Base-by-base conservation (phyloP, 2,329 filamentous ascomycete genomes). In the Clarireedia monteithiana region DNA sequence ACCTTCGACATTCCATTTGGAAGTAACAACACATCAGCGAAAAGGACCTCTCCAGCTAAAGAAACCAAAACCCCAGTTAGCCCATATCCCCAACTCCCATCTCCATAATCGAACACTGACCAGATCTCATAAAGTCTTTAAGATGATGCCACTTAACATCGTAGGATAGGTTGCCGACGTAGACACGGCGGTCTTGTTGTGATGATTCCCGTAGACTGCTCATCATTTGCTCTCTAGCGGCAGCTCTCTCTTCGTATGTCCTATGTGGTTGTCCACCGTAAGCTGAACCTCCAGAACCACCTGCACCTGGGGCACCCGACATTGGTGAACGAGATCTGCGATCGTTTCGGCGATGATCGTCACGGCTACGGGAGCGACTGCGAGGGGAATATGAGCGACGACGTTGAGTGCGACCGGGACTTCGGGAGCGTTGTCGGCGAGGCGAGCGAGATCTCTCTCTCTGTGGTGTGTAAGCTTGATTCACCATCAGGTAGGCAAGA, bases 1-100 rank as follows among this genome's bases (percentile, higher is more conserved):
- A 97, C 92, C 92, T 99, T 99, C 89, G 92, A 97, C 94, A 99
- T 99, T 91, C 94, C 94, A 83, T 99, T 99, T 72, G 94, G 94
- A 86, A 99, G 91, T 76, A 96, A 82, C 77, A 99, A 86, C 72
- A 99, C 94, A 83, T 99, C 94, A 80, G 94, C 94, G 79, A 96
- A 99, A 79, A 97, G 85, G 74, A 99, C 94, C 76, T 97, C 92
- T 83, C 94, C 94, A 79, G 94, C 94, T 97, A 76, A 70, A 67
- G 54, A 56, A 63, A 62, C 51, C 61, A 58, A 59, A 54, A 17
- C 56, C 54, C 55, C 48, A 46, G 60, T 62, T 67, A 65, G 73
- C 77, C 69, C 77, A 75, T 68, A 62, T 59, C 66, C 64, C 50
- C 59, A 58, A 61, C 58, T 57, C 60, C 60, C 55, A 56, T 58